Base-by-base conservation (phyloP, 495 filamentous ascomycete species). In the Trichocladium uniseriatum region DNA sequence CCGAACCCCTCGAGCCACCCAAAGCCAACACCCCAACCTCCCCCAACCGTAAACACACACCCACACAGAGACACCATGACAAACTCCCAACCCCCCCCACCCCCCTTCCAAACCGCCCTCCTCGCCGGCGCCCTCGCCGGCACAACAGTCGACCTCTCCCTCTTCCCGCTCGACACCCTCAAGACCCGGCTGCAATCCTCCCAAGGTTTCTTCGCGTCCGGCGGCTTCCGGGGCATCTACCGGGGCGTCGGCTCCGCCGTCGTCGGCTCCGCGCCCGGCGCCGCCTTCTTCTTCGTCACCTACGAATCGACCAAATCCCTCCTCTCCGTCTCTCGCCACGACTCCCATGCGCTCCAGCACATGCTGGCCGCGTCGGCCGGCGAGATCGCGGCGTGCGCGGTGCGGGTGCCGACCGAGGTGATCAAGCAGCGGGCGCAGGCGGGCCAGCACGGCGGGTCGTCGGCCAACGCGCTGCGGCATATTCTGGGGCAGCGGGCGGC, bases 341-440 rank as follows among this genome's bases (percentile, higher is more conserved):
- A 37, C 62, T 13, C 34, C 3, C 9, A 6, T 3, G 29, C 49
- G 13, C 10, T 42, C 1, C 34, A 36, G 7, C 91, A 95, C 67
- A 96, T 94, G 77, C 56, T 84, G 2, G 89, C 92, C n/a, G 92
- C 90, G 9, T 85, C 78, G 11, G 62, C 89, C 27, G 94, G 94
- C 24, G 92, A 98, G 69, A 74, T 97, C 18, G 88, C 92, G 8
- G 92, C 92, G 0, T 98, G 92, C 67, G 81, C 88, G 6, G 82
- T 97, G 3, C 73, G 92, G 24, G 94, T 98, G 19, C 92, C 92
- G 6, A 98, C 92, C 0, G 92, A 98, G 64, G 92, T 98, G 3
- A 73, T 97, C 54, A 98, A 98, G 76, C 94, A 97, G 75, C 77
- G 92, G 38, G 89, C 92, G 22, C 92, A 98, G 62, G 92, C 92